Evolutionary conservation across 2,329 filamentous ascomycete genomes (phyloP).

Genomic region (Pseudonectria buxi): DNA sequence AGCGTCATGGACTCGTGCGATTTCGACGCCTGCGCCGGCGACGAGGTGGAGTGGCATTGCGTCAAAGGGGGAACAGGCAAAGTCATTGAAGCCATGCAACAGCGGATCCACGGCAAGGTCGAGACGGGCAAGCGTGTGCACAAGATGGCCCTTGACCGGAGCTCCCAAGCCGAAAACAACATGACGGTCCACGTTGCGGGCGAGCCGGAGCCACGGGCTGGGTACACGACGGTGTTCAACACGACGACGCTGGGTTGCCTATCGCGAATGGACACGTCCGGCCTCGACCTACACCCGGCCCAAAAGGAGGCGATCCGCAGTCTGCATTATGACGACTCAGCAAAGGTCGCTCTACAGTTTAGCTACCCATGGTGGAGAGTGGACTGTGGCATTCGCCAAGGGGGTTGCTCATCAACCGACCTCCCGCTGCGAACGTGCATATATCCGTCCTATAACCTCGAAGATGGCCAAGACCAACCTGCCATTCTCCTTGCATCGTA

Average conservation of each 20-base stretch:
- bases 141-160: slow-evolving; percentile 1
- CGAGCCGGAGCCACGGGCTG: no score
- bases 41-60: slow-evolving; percentile 20
- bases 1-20: slow-evolving; percentile 27
- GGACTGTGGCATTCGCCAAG: neutral
- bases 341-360: slow-evolving; percentile 13
- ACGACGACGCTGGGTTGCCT: slow-evolving; percentile 9
- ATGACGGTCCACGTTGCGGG: slow-evolving; percentile 1
- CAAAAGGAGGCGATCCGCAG: slow-evolving; percentile 6
- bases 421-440: slow-evolving; percentile 4
- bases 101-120: slow-evolving; percentile 9
- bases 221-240: slow-evolving; percentile 13
- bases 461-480: slow-evolving; percentile 1
- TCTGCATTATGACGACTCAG: slow-evolving; percentile 8
- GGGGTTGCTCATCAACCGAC: slow-evolving; percentile 5
- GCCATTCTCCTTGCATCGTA: slow-evolving; percentile 10
- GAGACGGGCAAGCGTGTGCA: slow-evolving; percentile 3
- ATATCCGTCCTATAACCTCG: slow-evolving; percentile 7
- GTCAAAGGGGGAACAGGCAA: slow-evolving; percentile 25
- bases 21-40: slow-evolving; percentile 18
- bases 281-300: neutral
- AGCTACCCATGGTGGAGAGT: slow-evolving; percentile 9
- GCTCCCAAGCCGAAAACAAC: neutral
- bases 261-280: slow-evolving; percentile 6
- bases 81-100: slow-evolving; percentile 23